These are phyloP conservation scores for Microdochium paspali DNA, from an alignment of 2,329 filamentous ascomycete species.

Conservation along the genomic window DNA sequence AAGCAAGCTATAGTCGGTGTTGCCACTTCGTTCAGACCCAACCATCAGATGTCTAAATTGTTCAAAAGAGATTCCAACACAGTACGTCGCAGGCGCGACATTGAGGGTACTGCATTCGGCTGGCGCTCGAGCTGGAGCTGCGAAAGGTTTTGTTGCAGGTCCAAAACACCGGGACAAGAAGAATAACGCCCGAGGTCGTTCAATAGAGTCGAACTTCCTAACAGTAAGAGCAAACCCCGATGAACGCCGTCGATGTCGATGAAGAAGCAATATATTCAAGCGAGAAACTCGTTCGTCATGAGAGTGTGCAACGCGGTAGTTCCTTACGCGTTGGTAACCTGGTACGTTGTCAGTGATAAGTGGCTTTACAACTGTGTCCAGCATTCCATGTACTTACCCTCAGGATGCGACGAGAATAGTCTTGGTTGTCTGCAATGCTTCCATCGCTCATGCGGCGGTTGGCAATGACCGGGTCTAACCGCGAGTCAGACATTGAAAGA, in stretches of 20 bases:
- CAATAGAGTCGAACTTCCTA: not conserved
- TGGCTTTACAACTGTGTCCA: not conserved
- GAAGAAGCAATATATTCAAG: not conserved
- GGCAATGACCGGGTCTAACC: slow-evolving; percentile 79
- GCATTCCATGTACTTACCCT: slow-evolving; percentile 52
- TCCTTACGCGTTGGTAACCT: slow-evolving; percentile 24
- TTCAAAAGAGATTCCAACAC: slow-evolving; percentile 20
- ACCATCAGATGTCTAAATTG: not conserved
- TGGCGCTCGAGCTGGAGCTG: not conserved
- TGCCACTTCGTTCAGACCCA: not conserved
- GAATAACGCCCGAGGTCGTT: not conserved
- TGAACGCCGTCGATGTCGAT: slow-evolving; percentile 1
- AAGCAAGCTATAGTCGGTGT: not conserved
- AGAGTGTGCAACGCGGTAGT: slow-evolving; percentile 10
- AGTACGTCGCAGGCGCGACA: slow-evolving; percentile 3
- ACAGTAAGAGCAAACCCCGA: not conserved
- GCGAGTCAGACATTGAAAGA: slow-evolving; percentile 68
- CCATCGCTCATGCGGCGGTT: slow-evolving; percentile 83
- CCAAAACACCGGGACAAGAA: not conserved
- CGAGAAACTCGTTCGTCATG: slow-evolving; percentile 1
- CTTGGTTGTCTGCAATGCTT: slow-evolving; percentile 93
- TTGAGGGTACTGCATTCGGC: too few relatives aligned
- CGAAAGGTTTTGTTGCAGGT: not conserved
- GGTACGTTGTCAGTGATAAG: slow-evolving; percentile 3
- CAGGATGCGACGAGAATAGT: slow-evolving; percentile 92